Base-by-base conservation (phyloP, 805 yeast genomes). In the Kuraishia piskuri region DNA sequence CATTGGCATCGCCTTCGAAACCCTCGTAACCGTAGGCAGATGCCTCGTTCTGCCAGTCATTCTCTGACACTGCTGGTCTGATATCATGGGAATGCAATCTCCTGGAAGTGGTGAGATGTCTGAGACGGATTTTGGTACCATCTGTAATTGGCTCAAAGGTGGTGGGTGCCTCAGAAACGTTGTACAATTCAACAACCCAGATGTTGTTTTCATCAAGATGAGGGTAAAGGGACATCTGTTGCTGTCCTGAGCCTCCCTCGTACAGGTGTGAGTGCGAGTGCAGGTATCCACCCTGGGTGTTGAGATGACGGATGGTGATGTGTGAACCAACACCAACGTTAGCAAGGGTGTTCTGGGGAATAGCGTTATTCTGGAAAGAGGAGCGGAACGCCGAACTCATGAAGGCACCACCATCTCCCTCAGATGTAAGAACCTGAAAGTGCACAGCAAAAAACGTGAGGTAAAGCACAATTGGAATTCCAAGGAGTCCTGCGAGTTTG, bases 31-130 rank as follows among this genome's bases (percentile, higher is more conserved):
- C 96, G 65, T 88, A 88, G 69, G 84, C 76, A 3, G 90, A 78
- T 20, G 77, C 89, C 72, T 88, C 96, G 68, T 84, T 86, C 71
- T 86, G 91, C 94, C 94, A 88, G 62, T 88, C 96, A 55, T 76
- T 72, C 63, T 82, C 86, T 54, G 85, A 74, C 20, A 86, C 89
- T 19, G 92, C 88, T 23, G 91, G 83, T 67, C 87, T 84, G 61
- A 85, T 84, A 65, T 88, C 94, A 64, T 88, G 95, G 8, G 94
- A 83, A 68, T 88, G 95, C 63, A 88, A 75, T 74, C 94, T 80
- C 64, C 87, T 71, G 51, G 75, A 73, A 22, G 90, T 78, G 50
- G 65, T 60, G 12, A 69, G 63, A 66, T 88, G 95, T 58, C 67
- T 69, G 63, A 88, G 76, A 73, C 91, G 79, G 60, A 88, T 79